phyloP scores from a whole-genome alignment of 768 basidiomycete species.

The Baorangia bicolor region DNA sequence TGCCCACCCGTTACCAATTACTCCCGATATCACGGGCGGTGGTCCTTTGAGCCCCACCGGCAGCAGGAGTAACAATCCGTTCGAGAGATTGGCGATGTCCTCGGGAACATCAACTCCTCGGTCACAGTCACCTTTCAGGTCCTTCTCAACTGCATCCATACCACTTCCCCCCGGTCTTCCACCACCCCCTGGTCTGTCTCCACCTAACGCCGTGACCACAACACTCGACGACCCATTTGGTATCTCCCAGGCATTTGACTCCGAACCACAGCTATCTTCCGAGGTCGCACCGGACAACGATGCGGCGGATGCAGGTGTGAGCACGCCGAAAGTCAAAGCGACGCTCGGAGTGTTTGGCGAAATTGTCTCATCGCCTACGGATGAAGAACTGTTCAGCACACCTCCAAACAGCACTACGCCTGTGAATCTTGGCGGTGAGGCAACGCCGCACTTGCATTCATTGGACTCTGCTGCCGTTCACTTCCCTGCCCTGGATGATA shows the following conservation, averaged over 20 bases:
- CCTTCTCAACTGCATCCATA: constrained; percentile 41
- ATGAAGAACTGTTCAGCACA: constrained; percentile 59
- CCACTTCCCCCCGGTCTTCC: constrained; percentile 37
- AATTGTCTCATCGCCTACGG: constrained; percentile 32
- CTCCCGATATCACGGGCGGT: constrained; percentile 57
- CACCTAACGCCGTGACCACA: constrained; percentile 3
- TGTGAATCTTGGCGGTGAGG: constrained; percentile 10
- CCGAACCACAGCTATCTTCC: constrained; percentile 5
- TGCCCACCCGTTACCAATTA: constrained; percentile 67
- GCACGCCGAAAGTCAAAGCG: constrained; percentile 19
- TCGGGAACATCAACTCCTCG: constrained; percentile 41
- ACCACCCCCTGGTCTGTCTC: constrained; percentile 11
- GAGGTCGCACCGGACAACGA: constrained; percentile 24
- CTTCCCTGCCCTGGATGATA: constrained; percentile 40
- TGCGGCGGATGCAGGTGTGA: constrained; percentile 17
- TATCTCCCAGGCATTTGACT: constrained; percentile 36
- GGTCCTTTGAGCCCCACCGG: constrained; percentile 42
- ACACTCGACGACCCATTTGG: constrained; percentile 52
- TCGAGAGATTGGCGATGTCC: constrained; percentile 65
- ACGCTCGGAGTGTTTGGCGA: constrained; percentile 15
- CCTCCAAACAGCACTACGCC: constrained; percentile 49
- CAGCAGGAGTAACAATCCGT: constrained; percentile 87
- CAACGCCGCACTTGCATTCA: constrained; percentile 20
- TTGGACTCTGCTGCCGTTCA: constrained; percentile 27
- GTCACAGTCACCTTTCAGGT: constrained; percentile 60